These are phyloP conservation scores for Diphasiastrum complanatum DNA, from an alignment of 83 land plant species.

Conservation along the genomic window DNA sequence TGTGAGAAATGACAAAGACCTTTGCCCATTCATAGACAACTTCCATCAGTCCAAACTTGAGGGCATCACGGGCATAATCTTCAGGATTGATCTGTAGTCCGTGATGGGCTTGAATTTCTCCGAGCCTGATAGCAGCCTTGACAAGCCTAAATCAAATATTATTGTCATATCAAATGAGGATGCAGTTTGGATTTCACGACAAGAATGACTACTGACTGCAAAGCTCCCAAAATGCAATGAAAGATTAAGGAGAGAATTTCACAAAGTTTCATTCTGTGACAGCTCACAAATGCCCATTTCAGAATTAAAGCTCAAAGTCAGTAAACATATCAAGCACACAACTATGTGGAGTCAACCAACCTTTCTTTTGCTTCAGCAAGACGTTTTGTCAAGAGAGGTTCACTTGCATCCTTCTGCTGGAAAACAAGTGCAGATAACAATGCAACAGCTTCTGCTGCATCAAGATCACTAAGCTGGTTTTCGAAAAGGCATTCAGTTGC, in stretches of 20 bases:
- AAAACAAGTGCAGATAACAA: slow-evolving; percentile 93
- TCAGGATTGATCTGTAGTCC: slow-evolving; percentile 61
- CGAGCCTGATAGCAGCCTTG: slow-evolving; percentile 69
- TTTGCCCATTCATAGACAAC: slow-evolving; percentile 99
- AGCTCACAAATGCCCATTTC: neutral
- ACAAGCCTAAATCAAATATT: slow-evolving; percentile 61
- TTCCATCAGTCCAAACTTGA: slow-evolving; percentile 95
- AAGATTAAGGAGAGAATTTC: no score
- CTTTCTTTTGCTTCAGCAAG: slow-evolving; percentile 62
- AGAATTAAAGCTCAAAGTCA: neutral
- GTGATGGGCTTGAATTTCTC: slow-evolving; percentile 55
- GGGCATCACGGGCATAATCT: slow-evolving; percentile 77
- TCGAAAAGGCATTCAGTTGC: slow-evolving; percentile 95
- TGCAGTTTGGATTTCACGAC: no score
- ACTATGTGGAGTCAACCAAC: slow-evolving; percentile 29
- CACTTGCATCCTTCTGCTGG: slow-evolving; percentile 89
- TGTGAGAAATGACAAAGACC: slow-evolving; percentile 35
- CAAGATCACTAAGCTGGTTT: slow-evolving; percentile 81
- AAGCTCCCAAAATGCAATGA: no score
- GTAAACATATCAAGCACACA: no score
- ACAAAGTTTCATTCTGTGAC: neutral
- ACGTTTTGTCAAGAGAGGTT: slow-evolving; percentile 69
- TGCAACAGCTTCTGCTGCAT: slow-evolving; percentile 93
- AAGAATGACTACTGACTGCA: no score
- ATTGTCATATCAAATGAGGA: no score